A percentile compares a stretch with the other conserved stretches of the same genome.
These are phyloP conservation scores for Globisporangium irregulare DNA, from an alignment of 352 stramenopile genomes.

Conservation along the genomic window DNA sequence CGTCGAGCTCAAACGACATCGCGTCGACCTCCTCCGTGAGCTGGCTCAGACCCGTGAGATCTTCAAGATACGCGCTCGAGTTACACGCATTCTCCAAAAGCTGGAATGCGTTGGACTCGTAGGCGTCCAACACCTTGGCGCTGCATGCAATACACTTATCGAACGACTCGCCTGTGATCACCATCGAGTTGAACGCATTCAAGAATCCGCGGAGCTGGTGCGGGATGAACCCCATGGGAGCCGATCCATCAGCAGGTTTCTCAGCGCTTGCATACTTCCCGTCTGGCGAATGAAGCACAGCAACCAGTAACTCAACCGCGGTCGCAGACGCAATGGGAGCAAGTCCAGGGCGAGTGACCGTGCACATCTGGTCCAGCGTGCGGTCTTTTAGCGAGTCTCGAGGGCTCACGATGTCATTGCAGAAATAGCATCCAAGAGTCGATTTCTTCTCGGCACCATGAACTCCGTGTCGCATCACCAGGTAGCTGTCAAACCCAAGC, in stretches of 20 bases:
- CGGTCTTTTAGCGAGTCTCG: conserved; percentile 96
- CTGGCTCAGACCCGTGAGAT: conserved; percentile 70
- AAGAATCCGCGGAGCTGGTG: conserved; percentile 96
- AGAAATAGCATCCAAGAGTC: conserved; percentile 98
- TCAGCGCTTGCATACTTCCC: conserved; percentile 67
- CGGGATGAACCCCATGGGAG: conserved; percentile 84
- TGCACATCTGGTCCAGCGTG: conserved; percentile 99
- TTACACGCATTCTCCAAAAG: conserved; percentile 70
- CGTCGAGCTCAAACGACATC: conserved; percentile 63
- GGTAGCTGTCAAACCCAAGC: conserved; percentile 95
- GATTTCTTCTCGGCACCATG: conserved; percentile 11
- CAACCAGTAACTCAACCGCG: conserved; percentile 96
- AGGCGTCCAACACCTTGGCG: conserved; percentile 85
- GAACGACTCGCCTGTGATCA: conserved; percentile 90
- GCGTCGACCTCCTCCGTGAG: conserved; percentile 57
- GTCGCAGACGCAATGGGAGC: conserved; percentile 91
- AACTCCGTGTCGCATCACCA: conserved; percentile 97
- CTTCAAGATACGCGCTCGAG: conserved; percentile 67
- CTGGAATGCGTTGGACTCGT: conserved; percentile 40
- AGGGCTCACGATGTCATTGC: conserved; percentile 98
- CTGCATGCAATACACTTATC: conserved; percentile 96
- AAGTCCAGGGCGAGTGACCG: conserved; percentile 96
- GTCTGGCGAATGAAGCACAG: conserved; percentile 91
- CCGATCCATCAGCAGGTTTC: conserved; percentile 43
- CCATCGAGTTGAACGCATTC: conserved; percentile 84